Percentiles rank a stretch among this genome's conserved stretches.
Conservation (phyloP, 176 grass and related monocot species). For the Juncus effusus region DNA sequence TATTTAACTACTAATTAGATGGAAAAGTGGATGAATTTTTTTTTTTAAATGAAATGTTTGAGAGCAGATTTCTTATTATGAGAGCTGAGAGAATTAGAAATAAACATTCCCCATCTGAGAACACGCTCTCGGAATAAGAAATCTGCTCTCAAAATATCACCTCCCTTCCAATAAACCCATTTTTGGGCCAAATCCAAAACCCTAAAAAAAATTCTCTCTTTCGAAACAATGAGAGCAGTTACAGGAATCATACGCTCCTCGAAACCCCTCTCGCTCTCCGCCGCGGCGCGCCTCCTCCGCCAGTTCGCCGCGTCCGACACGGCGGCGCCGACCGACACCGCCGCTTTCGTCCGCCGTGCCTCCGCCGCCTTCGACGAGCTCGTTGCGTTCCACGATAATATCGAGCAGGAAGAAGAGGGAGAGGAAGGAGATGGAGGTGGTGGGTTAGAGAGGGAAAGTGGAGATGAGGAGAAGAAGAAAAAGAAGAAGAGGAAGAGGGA, state of each 20-base stretch:
- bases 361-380: constrained; percentile 34
- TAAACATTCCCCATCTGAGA: too few relatives aligned
- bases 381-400: constrained; percentile 12
- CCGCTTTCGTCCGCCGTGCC: constrained; percentile 30
- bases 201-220: background rate
- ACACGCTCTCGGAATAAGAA: too few relatives aligned
- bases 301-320: constrained; percentile 28
- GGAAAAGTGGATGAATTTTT: too few relatives aligned
- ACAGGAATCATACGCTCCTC: constrained; percentile 18
- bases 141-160: too few relatives aligned
- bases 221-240: constrained; percentile 25
- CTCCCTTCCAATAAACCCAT: background rate
- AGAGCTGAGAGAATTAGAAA: too few relatives aligned
- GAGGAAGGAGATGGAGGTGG: background rate
- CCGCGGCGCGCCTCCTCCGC: constrained; percentile 17
- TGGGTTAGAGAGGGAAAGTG: background rate
- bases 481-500: constrained; percentile 13
- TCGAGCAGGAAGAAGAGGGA: background rate
- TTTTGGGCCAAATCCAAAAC: background rate
- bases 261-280: constrained; percentile 21
- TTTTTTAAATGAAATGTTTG: too few relatives aligned
- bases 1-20: too few relatives aligned
- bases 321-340: constrained; percentile 12
- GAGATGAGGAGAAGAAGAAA: background rate
- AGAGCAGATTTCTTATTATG: too few relatives aligned